Percentiles rank a stretch among this genome's conserved stretches.
Conservation (phyloP, 169 alveolate species). For the Eimeria falciformis region DNA sequence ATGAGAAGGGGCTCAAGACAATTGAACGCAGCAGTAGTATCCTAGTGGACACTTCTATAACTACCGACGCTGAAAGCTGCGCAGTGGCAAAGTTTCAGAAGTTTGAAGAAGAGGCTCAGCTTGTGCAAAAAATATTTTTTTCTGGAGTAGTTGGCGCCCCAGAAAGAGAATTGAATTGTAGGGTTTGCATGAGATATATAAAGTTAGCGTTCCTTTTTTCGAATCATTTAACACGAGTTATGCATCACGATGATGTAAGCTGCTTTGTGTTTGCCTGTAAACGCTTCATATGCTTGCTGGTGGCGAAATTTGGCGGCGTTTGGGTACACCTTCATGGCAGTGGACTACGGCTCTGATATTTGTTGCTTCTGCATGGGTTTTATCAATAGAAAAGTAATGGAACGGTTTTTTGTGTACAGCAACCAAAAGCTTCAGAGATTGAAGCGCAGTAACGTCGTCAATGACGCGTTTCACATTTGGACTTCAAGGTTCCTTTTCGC, state of each 20-base stretch:
- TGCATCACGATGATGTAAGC: conserved; percentile 74
- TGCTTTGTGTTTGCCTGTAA: neutral
- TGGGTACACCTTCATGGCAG: neutral
- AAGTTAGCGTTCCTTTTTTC: conserved; percentile 65
- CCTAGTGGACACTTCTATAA: neutral
- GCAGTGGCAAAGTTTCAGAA: conserved; percentile 22
- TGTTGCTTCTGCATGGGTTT: neutral
- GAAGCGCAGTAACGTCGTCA: conserved; percentile 70
- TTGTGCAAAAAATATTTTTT: conserved; percentile 27
- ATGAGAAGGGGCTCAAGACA: conserved; percentile 32
- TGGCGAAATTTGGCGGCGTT: neutral
- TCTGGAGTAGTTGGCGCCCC: conserved; percentile 17
- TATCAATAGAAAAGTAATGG: conserved; percentile 53
- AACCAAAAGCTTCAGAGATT: conserved; percentile 64
- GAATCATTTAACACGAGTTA: conserved; percentile 22
- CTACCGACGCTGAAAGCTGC: neutral
- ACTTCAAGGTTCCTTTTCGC: conserved; percentile 60
- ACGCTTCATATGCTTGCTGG: neutral
- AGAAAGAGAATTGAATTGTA: neutral
- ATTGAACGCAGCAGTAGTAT: conserved; percentile 13
- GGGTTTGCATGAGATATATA: conserved; percentile 45
- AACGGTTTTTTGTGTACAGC: conserved; percentile 47
- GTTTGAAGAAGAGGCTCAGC: conserved; percentile 66
- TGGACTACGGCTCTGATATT: neutral
- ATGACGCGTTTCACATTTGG: conserved; percentile 76